Conservation (phyloP, 345 rosid species). For the Aegle marmelos region DNA sequence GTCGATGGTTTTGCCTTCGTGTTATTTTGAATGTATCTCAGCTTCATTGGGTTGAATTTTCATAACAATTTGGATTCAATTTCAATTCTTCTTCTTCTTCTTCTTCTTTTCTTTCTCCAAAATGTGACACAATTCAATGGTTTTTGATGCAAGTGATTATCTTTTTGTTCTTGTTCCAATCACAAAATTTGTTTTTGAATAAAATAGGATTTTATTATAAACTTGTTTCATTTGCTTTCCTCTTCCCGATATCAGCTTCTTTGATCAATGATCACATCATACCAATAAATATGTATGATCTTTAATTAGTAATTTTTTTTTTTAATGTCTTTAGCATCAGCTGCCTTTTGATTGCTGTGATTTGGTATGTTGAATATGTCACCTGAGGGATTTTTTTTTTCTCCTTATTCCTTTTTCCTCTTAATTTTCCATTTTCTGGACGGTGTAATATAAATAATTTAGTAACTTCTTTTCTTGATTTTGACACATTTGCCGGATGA, state of each 20-base stretch:
- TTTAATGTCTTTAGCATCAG: not conserved
- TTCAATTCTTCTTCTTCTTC: not conserved
- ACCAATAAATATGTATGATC: not conserved
- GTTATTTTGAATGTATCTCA: not conserved
- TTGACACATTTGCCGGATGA: not conserved
- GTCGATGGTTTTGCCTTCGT: slow-evolving; percentile 4
- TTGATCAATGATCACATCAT: not conserved
- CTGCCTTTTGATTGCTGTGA: not conserved
- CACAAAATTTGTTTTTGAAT: not conserved
- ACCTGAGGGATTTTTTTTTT: not conserved
- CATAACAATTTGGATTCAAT: not conserved
- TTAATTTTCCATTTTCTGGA: not conserved
- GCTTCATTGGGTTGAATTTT: slow-evolving; percentile 5
- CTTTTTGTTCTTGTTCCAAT: not conserved
- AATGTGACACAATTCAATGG: not conserved
- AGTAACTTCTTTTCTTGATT: not conserved
- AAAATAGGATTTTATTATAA: no score
- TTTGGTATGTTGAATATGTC: not conserved
- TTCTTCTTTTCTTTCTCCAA: not conserved
- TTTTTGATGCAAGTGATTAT: not conserved
- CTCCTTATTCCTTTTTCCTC: not conserved
- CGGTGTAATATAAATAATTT: not conserved
- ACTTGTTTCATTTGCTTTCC: not conserved
- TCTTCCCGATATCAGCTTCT: not conserved
- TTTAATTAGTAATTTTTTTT: not conserved